Base-by-base conservation (phyloP, 1,284 basidiomycete genomes). In the Salmacisia buchloeana region DNA sequence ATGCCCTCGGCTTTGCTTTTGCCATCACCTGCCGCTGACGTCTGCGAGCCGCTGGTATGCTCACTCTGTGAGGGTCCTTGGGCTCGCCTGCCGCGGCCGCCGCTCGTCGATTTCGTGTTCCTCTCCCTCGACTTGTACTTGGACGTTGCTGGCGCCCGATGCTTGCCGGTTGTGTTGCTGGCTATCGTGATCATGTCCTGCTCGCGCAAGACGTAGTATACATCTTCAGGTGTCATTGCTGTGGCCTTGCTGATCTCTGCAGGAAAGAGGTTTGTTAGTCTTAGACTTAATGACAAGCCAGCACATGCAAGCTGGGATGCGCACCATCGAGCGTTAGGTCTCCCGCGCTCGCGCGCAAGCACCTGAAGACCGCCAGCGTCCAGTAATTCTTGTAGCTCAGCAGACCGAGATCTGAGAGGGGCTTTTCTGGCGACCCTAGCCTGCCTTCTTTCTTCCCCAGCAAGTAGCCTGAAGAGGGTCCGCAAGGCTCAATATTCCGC, bases 401-500 rank as follows among this genome's bases (percentile, higher is more conserved):
- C 68, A 98, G 82, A 39, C 96, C 96, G 59, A 99, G 83, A 83
- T 99, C 96, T 73, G 88, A 91, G 36, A 99, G 85, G 23, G 96
- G 96, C 81, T 99, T 99, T 83, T 99, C 96, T 2, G 96, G 96
- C 72, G 90, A 93, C 10, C 96, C 96, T 2, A 94, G 86, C 80
- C 94, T 97, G 70, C 86, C 87, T 80, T 98, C 96, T 78, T 96
- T 97, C 83, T 91, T 94, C 1, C 94, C 97, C 70, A 98, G 82
- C 31, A 97, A 84, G 82, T 97, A 98, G 82, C 94, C 94, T 97
- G 64, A 15, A 78, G 7, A n/a, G 9, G 18, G 21, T 25, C n/a
- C 3, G 5, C 7, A 36, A 25, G 25, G 18, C 18, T 36, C 36
- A 31, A 13, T 49, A 21, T 21, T 23, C n/a, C n/a, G n/a, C n/a